phyloP scores from a whole-genome alignment of 805 yeast genomes.

The Candida insectalens region DNA sequence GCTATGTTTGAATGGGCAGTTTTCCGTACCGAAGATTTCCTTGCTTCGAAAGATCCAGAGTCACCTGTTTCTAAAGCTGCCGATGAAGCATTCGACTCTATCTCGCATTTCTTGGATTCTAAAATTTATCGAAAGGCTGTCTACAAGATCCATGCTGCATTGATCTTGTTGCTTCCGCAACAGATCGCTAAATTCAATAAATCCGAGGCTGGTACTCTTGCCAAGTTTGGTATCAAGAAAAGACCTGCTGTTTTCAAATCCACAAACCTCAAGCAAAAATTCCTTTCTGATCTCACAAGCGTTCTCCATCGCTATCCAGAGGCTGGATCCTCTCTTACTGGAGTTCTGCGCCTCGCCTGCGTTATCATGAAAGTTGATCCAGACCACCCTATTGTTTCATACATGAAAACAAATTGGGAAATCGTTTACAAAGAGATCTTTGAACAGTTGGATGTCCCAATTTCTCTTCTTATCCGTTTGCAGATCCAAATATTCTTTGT shows the following conservation, averaged over 20 bases:
- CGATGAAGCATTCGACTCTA: slow-evolving; percentile 28
- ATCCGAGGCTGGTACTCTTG: neutral
- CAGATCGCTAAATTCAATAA: slow-evolving; percentile 18
- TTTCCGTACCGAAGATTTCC: slow-evolving; percentile 37
- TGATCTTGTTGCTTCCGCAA: slow-evolving; percentile 25
- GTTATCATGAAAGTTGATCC: slow-evolving; percentile 18
- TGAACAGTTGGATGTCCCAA: too few relatives aligned
- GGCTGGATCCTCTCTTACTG: slow-evolving; percentile 22
- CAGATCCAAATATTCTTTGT: neutral
- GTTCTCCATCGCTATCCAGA: slow-evolving; percentile 15
- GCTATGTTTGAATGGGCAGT: slow-evolving; percentile 40
- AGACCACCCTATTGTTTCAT: slow-evolving; percentile 16
- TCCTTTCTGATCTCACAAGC: slow-evolving; percentile 15
- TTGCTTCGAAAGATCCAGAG: slow-evolving; percentile 15
- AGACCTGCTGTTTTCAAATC: slow-evolving; percentile 13
- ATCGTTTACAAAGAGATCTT: neutral
- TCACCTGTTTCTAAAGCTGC: slow-evolving; percentile 14
- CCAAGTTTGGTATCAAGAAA: slow-evolving; percentile 6
- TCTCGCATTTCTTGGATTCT: slow-evolving; percentile 21
- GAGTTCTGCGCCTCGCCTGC: slow-evolving; percentile 25
- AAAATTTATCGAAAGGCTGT: slow-evolving; percentile 19
- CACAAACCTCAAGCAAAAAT: slow-evolving; percentile 15
- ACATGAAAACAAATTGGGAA: neutral
- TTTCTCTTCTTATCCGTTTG: neutral
- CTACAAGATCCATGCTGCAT: slow-evolving; percentile 24